These are phyloP conservation scores for Simplicillium aogashimaense DNA, from an alignment of 2,329 filamentous ascomycete species.

Conservation along the genomic window DNA sequence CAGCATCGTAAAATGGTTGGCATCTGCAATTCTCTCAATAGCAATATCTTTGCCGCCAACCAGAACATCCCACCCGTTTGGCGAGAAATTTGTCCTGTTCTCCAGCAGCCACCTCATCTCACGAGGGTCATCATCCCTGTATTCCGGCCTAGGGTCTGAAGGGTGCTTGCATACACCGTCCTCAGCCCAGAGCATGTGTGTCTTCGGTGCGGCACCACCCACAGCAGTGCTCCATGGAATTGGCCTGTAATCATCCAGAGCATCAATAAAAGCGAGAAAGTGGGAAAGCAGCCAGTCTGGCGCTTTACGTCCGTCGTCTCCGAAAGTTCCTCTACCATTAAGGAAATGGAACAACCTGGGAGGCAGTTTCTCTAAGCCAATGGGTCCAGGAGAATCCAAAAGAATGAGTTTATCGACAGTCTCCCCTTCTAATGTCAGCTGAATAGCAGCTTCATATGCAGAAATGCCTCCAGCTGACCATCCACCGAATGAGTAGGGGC, in stretches of 20 bases:
- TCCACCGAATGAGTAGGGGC: slow-evolving; percentile 58
- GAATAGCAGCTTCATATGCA: slow-evolving; percentile 55
- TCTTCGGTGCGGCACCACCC: slow-evolving; percentile 45
- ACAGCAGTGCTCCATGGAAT: slow-evolving; percentile 32
- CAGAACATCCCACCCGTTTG: slow-evolving; percentile 14
- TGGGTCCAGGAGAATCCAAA: slow-evolving; percentile 54
- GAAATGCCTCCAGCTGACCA: slow-evolving; percentile 70
- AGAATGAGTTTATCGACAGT: slow-evolving; percentile 49
- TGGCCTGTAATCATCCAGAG: slow-evolving; percentile 50
- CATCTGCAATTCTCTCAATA: slow-evolving; percentile 18
- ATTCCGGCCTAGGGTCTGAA: too few relatives aligned
- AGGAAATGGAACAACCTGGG: slow-evolving; percentile 56
- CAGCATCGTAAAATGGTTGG: slow-evolving; percentile 73
- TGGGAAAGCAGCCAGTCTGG: slow-evolving; percentile 64
- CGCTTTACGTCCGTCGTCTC: slow-evolving; percentile 26
- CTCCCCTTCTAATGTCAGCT: slow-evolving; percentile 46
- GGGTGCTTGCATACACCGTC: slow-evolving; percentile 54
- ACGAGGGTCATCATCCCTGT: slow-evolving; percentile 33
- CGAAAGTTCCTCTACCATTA: slow-evolving; percentile 59
- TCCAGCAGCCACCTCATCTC: slow-evolving; percentile 63
- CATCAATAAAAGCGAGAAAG: slow-evolving; percentile 58
- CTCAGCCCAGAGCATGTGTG: slow-evolving; percentile 61
- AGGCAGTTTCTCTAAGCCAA: slow-evolving; percentile 58
- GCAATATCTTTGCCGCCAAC: slow-evolving; percentile 4
- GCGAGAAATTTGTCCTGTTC: slow-evolving; percentile 57